A percentile compares a stretch with the other conserved stretches of the same genome.
phyloP scores from a whole-genome alignment of 768 basidiomycete species.

The Amanita rubescens region DNA sequence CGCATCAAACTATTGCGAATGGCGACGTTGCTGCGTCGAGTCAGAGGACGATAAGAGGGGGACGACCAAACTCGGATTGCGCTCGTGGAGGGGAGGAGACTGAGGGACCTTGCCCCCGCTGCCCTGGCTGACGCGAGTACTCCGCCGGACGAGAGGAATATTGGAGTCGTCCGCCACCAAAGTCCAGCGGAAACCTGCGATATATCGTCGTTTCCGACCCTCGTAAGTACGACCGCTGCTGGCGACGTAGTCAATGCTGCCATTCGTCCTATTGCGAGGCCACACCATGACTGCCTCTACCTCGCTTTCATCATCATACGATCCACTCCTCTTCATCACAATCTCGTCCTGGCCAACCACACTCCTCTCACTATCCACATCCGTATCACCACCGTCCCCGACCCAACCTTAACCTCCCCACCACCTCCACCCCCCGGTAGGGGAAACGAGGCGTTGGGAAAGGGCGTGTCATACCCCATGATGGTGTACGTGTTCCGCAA shows the following conservation, averaged over 20 bases:
- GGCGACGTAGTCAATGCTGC: not conserved
- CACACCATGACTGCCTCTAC: not conserved
- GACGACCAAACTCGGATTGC: not conserved
- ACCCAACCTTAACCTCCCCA: too few species aligned
- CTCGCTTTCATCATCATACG: not conserved
- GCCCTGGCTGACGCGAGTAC: too few species aligned
- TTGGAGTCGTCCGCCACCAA: not conserved
- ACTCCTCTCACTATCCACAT: not conserved
- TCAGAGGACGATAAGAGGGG: too few species aligned
- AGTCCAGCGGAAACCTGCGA: too few species aligned
- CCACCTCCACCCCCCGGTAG: not conserved
- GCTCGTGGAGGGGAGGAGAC: too few species aligned
- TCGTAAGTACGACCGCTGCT: conserved; percentile 6
- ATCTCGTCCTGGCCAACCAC: not conserved
- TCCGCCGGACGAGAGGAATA: too few species aligned
- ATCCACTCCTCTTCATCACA: not conserved
- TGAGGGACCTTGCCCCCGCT: not conserved
- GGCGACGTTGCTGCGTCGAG: not conserved
- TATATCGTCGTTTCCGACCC: not conserved
- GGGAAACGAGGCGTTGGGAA: conserved; percentile 36
- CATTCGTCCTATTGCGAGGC: not conserved
- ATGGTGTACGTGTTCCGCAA: conserved; percentile 72
- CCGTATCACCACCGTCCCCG: too few species aligned
- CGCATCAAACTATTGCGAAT: not conserved
- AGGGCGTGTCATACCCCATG: conserved; percentile 54